Conservation (phyloP, 2,329 filamentous ascomycete species). For the Cercospora sp. region DNA sequence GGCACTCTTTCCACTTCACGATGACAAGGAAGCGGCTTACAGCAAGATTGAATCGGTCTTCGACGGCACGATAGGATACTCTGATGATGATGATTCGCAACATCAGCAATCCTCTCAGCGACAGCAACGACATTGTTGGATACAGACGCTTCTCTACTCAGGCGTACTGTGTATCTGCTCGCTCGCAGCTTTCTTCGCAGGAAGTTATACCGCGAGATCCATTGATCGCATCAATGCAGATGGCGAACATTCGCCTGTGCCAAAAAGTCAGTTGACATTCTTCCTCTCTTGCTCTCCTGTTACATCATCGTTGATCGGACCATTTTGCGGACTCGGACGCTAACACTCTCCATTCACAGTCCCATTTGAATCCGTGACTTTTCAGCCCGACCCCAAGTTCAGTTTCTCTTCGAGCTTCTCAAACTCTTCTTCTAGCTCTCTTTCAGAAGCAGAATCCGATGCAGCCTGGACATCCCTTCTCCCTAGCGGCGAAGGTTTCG, state of each 20-base stretch:
- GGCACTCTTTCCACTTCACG: not conserved
- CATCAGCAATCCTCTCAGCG: not conserved
- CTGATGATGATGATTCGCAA: not conserved
- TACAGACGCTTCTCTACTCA: not conserved
- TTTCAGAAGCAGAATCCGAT: slow-evolving; percentile 26
- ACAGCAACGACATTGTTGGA: not conserved
- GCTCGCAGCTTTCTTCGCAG: not conserved
- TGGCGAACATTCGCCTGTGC: not conserved
- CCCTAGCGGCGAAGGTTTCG: slow-evolving; percentile 38
- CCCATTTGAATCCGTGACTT: slow-evolving; percentile 19
- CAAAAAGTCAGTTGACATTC: not conserved
- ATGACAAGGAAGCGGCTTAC: not conserved
- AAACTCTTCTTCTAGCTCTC: not conserved
- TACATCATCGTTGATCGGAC: not conserved
- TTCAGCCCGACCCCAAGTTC: slow-evolving; percentile 26
- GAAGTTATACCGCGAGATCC: not conserved
- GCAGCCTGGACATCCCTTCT: slow-evolving; percentile 33
- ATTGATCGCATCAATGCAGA: not conserved
- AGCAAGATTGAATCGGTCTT: not conserved
- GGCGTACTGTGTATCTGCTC: not conserved
- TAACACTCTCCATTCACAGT: not conserved
- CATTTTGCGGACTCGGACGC: not conserved
- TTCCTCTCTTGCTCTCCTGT: not conserved
- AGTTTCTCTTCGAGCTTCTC: slow-evolving; percentile 23
- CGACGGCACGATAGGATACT: not conserved